These are phyloP conservation scores for Diutina sp. DNA, from an alignment of 1,139 yeast species.

Conservation along the genomic window DNA sequence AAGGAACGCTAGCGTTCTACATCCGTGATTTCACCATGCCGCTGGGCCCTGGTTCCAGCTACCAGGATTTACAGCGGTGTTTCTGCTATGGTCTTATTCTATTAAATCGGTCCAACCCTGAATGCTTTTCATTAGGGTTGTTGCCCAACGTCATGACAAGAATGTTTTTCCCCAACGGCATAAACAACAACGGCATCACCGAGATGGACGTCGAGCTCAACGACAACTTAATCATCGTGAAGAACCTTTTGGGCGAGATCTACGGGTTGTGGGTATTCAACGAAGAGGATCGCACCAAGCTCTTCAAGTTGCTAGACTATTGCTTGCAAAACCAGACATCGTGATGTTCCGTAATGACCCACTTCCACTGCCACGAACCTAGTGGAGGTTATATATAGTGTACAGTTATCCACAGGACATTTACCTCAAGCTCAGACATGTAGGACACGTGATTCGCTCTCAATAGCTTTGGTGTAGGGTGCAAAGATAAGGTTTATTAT, in stretches of 20 bases:
- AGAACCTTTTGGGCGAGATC: constrained; percentile 63
- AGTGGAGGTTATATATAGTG: not conserved
- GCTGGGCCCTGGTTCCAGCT: constrained; percentile 13
- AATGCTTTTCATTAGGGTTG: constrained; percentile 71
- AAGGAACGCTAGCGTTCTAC: constrained; percentile 75
- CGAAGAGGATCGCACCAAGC: constrained; percentile 55
- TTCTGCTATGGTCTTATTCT: constrained; percentile 73
- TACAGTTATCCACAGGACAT: not conserved
- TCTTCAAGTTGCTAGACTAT: constrained; percentile 46
- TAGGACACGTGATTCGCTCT: not conserved
- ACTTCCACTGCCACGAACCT: not conserved
- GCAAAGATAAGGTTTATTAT: too few relatives aligned
- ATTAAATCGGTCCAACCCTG: constrained; percentile 60
- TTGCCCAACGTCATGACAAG: constrained; percentile 43
- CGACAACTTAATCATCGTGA: constrained; percentile 70
- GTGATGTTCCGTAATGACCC: not conserved
- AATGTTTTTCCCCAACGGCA: constrained; percentile 26
- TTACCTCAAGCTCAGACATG: not conserved
- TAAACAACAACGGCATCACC: constrained; percentile 29
- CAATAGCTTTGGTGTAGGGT: not conserved
- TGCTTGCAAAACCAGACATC: constrained; percentile 29
- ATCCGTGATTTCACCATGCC: constrained; percentile 39
- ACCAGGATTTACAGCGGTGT: constrained; percentile 31
- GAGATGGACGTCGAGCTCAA: constrained; percentile 65
- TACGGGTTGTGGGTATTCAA: constrained; percentile 87